Percentiles rank a stretch among this genome's conserved stretches.
These are phyloP conservation scores for Beta macrorhiza DNA, from an alignment of 179 eudicot genomes.

Conservation along the genomic window DNA sequence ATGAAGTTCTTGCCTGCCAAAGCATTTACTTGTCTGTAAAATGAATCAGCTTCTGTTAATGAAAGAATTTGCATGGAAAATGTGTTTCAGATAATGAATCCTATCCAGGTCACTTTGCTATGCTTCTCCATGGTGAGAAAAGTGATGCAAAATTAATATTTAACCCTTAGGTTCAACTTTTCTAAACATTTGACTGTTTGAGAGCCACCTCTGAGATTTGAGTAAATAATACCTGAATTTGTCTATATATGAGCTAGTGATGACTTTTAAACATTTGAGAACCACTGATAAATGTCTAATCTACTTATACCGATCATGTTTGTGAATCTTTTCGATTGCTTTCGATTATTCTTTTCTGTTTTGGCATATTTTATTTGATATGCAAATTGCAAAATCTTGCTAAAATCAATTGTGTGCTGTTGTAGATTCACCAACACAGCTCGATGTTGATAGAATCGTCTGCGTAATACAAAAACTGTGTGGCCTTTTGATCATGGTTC, in stretches of 20 bases:
- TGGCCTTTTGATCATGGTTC: slow-evolving; percentile 59
- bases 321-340: background rate
- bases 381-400: background rate
- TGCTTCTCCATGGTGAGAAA: background rate
- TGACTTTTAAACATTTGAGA: no score
- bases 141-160: background rate
- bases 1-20: background rate
- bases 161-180: background rate
- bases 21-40: background rate
- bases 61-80: background rate
- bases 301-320: background rate
- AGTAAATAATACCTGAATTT: background rate
- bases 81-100: background rate
- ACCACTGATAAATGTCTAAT: background rate
- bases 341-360: background rate
- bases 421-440: slow-evolving; percentile 37
- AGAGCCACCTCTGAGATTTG: background rate
- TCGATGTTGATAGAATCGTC: slow-evolving; percentile 43
- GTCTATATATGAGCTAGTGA: background rate
- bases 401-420: slow-evolving; percentile 18
- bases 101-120: background rate
- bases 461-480: slow-evolving; percentile 49
- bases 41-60: background rate
- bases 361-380: background rate
- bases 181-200: background rate